A percentile compares a stretch with the other conserved stretches of the same genome.
Conservation (phyloP, 768 basidiomycete genomes). For the Leccinum variicolor region DNA sequence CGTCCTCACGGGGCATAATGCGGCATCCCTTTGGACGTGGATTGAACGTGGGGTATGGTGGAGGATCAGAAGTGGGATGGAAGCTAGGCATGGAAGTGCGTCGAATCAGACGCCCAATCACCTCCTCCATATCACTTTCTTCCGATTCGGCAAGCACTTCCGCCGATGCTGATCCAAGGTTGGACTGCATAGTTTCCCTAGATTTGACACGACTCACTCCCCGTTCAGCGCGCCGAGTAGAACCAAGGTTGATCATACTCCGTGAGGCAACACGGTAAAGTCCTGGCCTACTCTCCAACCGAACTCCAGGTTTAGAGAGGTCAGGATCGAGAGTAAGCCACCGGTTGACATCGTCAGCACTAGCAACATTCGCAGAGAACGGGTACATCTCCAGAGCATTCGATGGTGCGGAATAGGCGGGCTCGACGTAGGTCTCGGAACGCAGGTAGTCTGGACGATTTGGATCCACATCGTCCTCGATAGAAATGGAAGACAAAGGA, state of each 20-base stretch:
- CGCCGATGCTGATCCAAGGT: slow-evolving; percentile 5
- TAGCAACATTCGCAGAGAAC: slow-evolving; percentile 18
- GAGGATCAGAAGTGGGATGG: slow-evolving; percentile 54
- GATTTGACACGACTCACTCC: slow-evolving; percentile 17
- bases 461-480: background rate
- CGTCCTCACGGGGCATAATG: slow-evolving; percentile 61
- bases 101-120: slow-evolving; percentile 43
- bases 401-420: slow-evolving; percentile 3
- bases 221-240: slow-evolving; percentile 29
- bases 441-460: slow-evolving; percentile 3
- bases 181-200: slow-evolving; percentile 9
- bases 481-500: slow-evolving; percentile 1
- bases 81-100: slow-evolving; percentile 74
- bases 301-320: slow-evolving; percentile 3
- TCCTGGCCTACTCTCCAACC: slow-evolving; percentile 32
- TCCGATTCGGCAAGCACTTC: slow-evolving; percentile 15
- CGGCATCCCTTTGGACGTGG: slow-evolving; percentile 24
- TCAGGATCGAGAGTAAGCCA: slow-evolving; percentile 2
- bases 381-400: slow-evolving; percentile 8
- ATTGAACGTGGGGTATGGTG: slow-evolving; percentile 60
- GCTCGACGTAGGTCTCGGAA: slow-evolving; percentile 8
- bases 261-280: slow-evolving; percentile 59
- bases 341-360: background rate
- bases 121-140: slow-evolving; percentile 25
- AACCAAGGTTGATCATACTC: slow-evolving; percentile 59